Base-by-base conservation (phyloP, 2,329 filamentous ascomycete genomes). In the Lomentospora prolificans region DNA sequence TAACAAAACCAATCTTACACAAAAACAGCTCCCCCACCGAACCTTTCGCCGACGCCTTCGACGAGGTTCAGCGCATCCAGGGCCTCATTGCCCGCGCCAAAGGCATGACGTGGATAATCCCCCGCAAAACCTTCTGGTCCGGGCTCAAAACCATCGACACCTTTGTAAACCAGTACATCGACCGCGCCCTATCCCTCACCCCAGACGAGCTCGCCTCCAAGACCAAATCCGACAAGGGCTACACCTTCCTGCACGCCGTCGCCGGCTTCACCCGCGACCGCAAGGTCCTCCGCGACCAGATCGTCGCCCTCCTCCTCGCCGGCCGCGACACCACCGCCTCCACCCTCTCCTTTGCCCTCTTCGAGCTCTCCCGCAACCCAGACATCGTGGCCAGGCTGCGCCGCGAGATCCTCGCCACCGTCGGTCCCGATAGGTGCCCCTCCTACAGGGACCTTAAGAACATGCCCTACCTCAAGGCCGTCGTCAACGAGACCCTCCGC, bases 211-310 rank as follows among this genome's bases (percentile, higher is more conserved):
- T 95, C 1, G 82, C 85, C 51, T 77, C 82, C 58, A 89, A 87
- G 70, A 80, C 80, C 56, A 90, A 88, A 65, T 81, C 51, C 55
- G 86, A 88, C 65, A 73, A 79, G 59, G 80, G 78, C 50, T 91
- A 94, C 69, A 95, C 87, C 1, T 95, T 96, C 72, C 79, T 96
- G 19, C 87, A 96, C 69, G 87, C 89, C 28, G 80, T 96, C 2
- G 89, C 90, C 48, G 77, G 79, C 39, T 91, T 89, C 72, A 96
- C 90, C 0, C 82, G 87, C 31, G 81, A 86, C 64, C 75, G 76
- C 56, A 79, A 77, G 55, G 80, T 90, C 3, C 78, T 96, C 12
- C 87, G 90, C 31, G 90, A 96, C 69, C 90, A 96, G 69, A 75
- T 96, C 51, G 79, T 94, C 14, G 85, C 86, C 48, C 80, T 96